Base-by-base conservation (phyloP, 1,139 yeast species). In the Zygoascus hellenicus region DNA sequence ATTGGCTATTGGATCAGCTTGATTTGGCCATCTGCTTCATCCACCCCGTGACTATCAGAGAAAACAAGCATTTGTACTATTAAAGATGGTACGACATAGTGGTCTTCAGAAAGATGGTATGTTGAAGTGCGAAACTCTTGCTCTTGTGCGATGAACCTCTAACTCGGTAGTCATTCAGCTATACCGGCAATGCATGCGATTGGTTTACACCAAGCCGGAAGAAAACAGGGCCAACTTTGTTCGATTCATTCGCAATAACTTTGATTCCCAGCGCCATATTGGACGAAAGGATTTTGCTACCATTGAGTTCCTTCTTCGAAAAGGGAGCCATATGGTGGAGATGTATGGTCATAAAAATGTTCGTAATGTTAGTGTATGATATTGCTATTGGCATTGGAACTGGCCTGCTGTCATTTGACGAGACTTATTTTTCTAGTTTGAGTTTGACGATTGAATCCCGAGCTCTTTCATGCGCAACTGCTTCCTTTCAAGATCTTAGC, bases 221-320 rank as follows among this genome's bases (percentile, higher is more conserved):
- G 64, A 57, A 5, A 53, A 55, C n/a, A 60, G 50, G 44, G 51
- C 48, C 5, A 59, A 59, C 38, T 68, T 66, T 50, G 49, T 54
- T 11, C 46, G 41, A 2, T 76, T 67, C 57, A 62, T 76, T 7
- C 72, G 82, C 42, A 62, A 58, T 10, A 95, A 87, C 61, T 92
- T 92, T 62, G 69, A 63, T n/a, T 78, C 79, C 57, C 72, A 81
- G 62, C 68, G 71, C 42, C 58, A 65, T 30, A 65, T 90, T 13
- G 80, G 85, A 31, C 81, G 86, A 61, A 83, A 87, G 58, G 96
- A 87, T 59, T 90, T 90, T 62, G 74, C 83, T 33, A 86, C 96
- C 1, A 80, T 92, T 44, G 98, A 92, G 63, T 92, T 89, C 66
- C 70, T 92, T 42, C 65, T 92, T 35, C 71, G 98, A 48, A 76